phyloP scores from a whole-genome alignment of 2,329 filamentous ascomycete genomes.

The Botrytis squamosa region DNA sequence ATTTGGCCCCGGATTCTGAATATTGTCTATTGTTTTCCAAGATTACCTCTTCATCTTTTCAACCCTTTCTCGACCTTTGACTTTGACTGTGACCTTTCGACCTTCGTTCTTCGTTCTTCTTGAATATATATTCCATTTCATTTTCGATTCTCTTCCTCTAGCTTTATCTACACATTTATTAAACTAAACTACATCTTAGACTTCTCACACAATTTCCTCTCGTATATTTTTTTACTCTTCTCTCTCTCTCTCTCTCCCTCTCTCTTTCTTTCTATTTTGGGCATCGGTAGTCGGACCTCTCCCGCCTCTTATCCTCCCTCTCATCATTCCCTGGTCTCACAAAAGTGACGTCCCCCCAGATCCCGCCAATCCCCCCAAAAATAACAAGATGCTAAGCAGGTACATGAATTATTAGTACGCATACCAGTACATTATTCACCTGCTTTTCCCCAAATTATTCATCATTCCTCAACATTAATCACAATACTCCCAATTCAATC shows the following conservation, averaged over 20 bases:
- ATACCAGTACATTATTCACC: background rate
- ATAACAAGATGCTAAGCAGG: background rate
- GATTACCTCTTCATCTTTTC: background rate
- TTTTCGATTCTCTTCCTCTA: background rate
- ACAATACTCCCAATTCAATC: background rate
- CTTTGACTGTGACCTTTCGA: background rate
- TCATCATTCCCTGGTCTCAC: slow-evolving; percentile 4
- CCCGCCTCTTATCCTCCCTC: background rate
- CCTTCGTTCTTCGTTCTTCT: background rate
- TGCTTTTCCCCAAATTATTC: slow-evolving; percentile 4
- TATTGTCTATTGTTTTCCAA: background rate
- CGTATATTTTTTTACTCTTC: background rate
- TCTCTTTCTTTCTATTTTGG: background rate
- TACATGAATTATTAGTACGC: background rate
- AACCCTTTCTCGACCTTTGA: background rate
- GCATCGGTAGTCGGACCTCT: slow-evolving; percentile 12
- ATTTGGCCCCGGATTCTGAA: background rate
- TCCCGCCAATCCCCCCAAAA: background rate
- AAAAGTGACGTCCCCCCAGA: slow-evolving; percentile 13
- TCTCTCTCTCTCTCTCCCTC: background rate
- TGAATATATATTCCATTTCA: background rate
- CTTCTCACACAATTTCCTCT: background rate
- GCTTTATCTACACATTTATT: background rate
- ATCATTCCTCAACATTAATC: slow-evolving; percentile 18
- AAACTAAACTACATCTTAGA: background rate